Conservation (phyloP, 805 yeast genomes). For the Torulaspora indica region DNA sequence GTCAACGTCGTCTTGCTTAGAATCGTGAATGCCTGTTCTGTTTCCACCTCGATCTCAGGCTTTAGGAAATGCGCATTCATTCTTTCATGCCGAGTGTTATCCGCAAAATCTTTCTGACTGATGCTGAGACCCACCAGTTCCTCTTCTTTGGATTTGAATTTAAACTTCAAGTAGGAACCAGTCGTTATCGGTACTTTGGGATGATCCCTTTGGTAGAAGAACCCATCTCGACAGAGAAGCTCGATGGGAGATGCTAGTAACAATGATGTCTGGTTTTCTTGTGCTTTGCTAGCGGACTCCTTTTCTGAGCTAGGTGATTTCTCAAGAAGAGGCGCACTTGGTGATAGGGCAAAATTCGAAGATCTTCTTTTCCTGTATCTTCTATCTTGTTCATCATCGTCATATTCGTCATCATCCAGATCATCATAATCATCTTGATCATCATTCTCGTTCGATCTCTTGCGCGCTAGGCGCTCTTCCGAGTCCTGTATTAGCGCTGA, state of each 20-base stretch:
- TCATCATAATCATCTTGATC: constrained; percentile 23
- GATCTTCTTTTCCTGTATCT: constrained; percentile 13
- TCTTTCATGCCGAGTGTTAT: constrained; percentile 25
- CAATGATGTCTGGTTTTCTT: constrained; percentile 17
- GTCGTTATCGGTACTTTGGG: constrained; percentile 32
- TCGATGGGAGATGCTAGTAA: constrained; percentile 31
- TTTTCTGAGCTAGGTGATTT: constrained; percentile 1
- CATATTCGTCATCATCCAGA: constrained; percentile 11
- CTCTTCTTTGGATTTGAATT: constrained; percentile 32
- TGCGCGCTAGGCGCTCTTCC: constrained; percentile 1
- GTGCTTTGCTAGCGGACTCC: constrained; percentile 4
- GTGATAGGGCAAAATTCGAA: constrained; percentile 3
- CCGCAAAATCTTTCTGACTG: constrained; percentile 20
- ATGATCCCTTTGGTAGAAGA: constrained; percentile 29
- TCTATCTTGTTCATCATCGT: constrained; percentile 12
- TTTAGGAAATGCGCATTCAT: constrained; percentile 32
- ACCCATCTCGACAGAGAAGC: constrained; percentile 32
- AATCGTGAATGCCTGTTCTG: constrained; percentile 27
- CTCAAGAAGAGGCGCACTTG: constrained; percentile 1
- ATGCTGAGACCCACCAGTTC: constrained; percentile 24
- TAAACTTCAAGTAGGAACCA: constrained; percentile 31
- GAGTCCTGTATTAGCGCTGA: not conserved
- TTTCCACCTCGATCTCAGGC: constrained; percentile 29
- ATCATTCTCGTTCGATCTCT: constrained; percentile 19
- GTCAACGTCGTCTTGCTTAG: constrained; percentile 31